Percentiles rank a stretch among this genome's conserved stretches.
Evolutionary conservation across 345 rosid genomes (phyloP).

Genomic region (Eucalyptus paniculata): DNA sequence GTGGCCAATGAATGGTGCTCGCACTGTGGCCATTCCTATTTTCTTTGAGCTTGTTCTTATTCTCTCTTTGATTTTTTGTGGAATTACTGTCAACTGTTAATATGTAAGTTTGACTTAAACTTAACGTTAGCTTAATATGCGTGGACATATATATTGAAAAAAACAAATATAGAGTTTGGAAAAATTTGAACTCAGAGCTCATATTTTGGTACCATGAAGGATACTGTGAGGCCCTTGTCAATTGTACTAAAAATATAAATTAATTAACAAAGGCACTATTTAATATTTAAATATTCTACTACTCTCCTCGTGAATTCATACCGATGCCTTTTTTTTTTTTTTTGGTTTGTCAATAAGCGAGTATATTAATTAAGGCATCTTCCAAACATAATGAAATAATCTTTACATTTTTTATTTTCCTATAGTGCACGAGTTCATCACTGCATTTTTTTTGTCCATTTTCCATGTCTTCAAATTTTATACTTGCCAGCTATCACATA

Average conservation of each 20-base stretch:
- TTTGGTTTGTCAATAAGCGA: background rate
- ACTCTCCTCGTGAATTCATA: background rate
- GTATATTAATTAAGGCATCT: background rate
- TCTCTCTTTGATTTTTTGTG: accelerated
- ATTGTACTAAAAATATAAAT: background rate
- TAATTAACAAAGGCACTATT: background rate
- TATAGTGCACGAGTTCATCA: background rate
- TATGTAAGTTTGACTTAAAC: too few species aligned
- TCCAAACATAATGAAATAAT: background rate
- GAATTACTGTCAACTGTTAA: background rate
- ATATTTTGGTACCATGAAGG: background rate
- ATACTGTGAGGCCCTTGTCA: accelerated
- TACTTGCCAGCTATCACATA: background rate
- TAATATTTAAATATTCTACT: background rate
- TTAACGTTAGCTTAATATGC: background rate
- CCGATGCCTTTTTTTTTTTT: background rate
- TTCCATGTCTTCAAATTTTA: background rate
- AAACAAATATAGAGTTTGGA: background rate
- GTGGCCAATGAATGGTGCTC: background rate
- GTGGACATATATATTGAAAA: background rate
- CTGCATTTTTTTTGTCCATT: background rate
- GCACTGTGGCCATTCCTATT: background rate
- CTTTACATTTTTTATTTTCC: background rate
- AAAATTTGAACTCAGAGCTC: background rate
- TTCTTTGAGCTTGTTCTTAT: background rate